Evolutionary conservation across 331 rosid genomes (phyloP).

Genomic region (Quercus tomentella): DNA sequence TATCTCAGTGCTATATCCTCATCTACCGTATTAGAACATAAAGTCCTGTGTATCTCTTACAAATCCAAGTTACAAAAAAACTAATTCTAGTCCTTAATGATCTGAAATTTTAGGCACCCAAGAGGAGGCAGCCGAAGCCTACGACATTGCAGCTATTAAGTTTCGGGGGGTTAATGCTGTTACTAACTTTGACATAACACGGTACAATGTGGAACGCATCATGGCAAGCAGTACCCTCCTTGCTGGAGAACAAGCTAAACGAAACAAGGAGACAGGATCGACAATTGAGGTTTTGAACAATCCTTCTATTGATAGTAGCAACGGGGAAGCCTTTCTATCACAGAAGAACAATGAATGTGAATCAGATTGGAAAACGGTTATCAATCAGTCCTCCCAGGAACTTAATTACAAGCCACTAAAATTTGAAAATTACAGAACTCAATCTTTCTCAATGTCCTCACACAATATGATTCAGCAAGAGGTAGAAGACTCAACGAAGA

Average conservation of each 20-base stretch:
- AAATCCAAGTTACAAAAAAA: not conserved
- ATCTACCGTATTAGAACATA: not conserved
- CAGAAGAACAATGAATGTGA: slow-evolving; percentile 33
- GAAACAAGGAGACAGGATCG: slow-evolving; percentile 32
- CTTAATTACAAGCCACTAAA: slow-evolving; percentile 30
- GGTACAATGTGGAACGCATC: slow-evolving; percentile 79
- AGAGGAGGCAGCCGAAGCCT: slow-evolving; percentile 96
- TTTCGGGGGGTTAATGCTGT: slow-evolving; percentile 82
- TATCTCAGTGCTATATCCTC: not conserved
- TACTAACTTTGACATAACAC: slow-evolving; percentile 78
- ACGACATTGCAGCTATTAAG: slow-evolving; percentile 86
- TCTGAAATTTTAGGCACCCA: slow-evolving; percentile 57
- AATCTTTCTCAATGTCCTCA: slow-evolving; percentile 19
- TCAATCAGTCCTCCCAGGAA: slow-evolving; percentile 46
- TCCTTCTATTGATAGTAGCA: slow-evolving; percentile 23
- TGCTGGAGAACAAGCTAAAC: slow-evolving; percentile 59
- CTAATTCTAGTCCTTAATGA: not conserved
- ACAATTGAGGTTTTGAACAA: slow-evolving; percentile 33
- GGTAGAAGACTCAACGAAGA: slow-evolving; percentile 39
- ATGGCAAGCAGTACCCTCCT: slow-evolving; percentile 75
- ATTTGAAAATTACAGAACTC: slow-evolving; percentile 19
- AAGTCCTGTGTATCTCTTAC: not conserved
- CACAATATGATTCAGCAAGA: slow-evolving; percentile 35
- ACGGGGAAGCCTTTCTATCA: slow-evolving; percentile 31
- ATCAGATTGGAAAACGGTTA: slow-evolving; percentile 52